Evolutionary conservation across 192 early-diverging fungal genomes (phyloP), one percentile per base, ranked within the genome.

Genomic region (Rhizophagus prolifer): DNA sequence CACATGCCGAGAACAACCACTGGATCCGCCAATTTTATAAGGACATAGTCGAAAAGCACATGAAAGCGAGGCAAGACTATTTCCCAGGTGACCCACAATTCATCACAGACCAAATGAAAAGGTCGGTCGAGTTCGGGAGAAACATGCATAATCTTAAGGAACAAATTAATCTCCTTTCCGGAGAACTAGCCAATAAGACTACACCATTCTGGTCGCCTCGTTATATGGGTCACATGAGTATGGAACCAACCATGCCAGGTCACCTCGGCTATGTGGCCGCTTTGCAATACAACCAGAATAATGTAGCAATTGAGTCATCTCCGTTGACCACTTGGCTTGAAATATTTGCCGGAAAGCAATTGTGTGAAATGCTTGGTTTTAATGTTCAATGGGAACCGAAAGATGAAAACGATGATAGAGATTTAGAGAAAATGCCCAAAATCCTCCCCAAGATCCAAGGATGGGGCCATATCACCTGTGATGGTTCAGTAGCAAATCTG

Each of bases 271-370:
- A 63, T 23, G 2, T 63, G 9, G 62, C 62, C 9, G 62, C 41
- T 12, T 2, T 44, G 41, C 41, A 10, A 44, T 44, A 44, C 3
- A 44, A 44, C 41, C 41, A 44, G 62, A 63, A 63, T 28, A 63
- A 63, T 12, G 26, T 63, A 0, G 62, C 25, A 31, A 63, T 63
- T 63, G 62, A 63, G 62, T 23, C 26, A 63, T 63, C 62, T 14
- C 62, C 62, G 23, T 63, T 63, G 26, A 63, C 62, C 62, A 63
- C 62, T 13, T 63, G n/a, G 62, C 62, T 63, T 26, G 62, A 63
- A 63, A 63, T 63, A 63, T 63, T 63, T 63, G 12, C 25, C 13
- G 62, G 62, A 14, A 63, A 63, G 26, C n/a, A 63, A 28, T 28
- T 63, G 0, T 63, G 62, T 28, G 62, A 63, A 63, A 28, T 63